These are phyloP conservation scores for Echites panduratus DNA, from an alignment of 257 asterid species.

Conservation along the genomic window DNA sequence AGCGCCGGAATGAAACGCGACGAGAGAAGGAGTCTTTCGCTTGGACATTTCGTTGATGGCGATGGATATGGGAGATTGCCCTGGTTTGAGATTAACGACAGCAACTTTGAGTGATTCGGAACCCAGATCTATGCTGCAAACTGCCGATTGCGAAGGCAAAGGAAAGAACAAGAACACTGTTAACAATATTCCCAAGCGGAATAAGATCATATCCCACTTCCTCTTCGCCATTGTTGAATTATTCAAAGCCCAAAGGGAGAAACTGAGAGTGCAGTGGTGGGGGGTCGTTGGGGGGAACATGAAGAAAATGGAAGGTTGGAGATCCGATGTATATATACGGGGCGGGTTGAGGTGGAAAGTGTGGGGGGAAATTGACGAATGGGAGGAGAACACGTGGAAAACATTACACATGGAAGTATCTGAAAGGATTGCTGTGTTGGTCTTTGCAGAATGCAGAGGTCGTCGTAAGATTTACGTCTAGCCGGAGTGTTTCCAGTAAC, in stretches of 20 bases:
- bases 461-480: neutral
- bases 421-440: conserved; percentile 58
- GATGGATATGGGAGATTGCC: conserved; percentile 82
- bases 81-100: conserved; percentile 90
- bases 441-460: conserved; percentile 7
- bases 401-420: conserved; percentile 42
- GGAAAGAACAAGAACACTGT: conserved; percentile 28
- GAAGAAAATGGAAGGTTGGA: neutral
- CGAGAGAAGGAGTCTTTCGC: conserved; percentile 81
- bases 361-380: conserved; percentile 21
- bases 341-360: conserved; percentile 37
- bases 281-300: no score
- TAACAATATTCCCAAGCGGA: conserved; percentile 39
- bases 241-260: neutral
- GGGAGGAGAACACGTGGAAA: conserved; percentile 18
- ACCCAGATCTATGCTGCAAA: conserved; percentile 96
- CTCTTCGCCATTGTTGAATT: conserved; percentile 34
- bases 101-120: conserved; percentile 94
- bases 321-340: conserved; percentile 26
- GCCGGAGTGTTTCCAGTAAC: no score
- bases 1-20: conserved; percentile 64
- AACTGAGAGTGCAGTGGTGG: neutral
- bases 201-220: conserved; percentile 15
- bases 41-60: conserved; percentile 98
- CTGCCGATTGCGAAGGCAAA: conserved; percentile 64